phyloP scores from a whole-genome alignment of 2,329 filamentous ascomycete species.

The Hansfordia pulvinata region DNA sequence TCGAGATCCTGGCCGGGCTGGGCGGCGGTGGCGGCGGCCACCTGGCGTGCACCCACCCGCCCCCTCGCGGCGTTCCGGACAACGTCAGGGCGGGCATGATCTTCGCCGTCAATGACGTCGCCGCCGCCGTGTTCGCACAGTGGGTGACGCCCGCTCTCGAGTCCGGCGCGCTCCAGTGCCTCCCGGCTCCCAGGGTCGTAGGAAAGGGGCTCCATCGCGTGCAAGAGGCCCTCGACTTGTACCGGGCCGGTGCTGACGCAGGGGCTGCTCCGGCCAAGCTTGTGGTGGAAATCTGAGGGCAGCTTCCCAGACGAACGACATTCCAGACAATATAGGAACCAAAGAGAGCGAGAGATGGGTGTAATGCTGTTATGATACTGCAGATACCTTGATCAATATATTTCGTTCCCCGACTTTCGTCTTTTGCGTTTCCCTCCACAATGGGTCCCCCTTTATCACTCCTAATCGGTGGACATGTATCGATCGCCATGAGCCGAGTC shows the following conservation, averaged over 20 bases:
- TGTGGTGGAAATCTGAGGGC: conserved; percentile 11
- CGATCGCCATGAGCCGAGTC: no score
- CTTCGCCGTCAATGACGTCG: conserved; percentile 14
- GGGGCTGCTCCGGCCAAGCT: conserved; percentile 14
- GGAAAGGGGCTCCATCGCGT: conserved; percentile 12
- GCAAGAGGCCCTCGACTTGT: conserved; percentile 9
- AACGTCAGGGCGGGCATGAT: conserved; percentile 19
- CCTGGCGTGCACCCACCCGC: conserved; percentile 20
- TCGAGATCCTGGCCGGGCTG: conserved; percentile 10
- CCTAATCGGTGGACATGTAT: no score
- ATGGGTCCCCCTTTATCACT: no score
- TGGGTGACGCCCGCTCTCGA: conserved; percentile 11
- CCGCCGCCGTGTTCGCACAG: conserved; percentile 10
- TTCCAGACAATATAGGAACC: no score
- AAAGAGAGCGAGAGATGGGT: no score
- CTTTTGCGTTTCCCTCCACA: no score
- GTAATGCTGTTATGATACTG: no score
- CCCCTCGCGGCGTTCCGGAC: conserved; percentile 11
- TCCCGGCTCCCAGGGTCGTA: conserved; percentile 9
- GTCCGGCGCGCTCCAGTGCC: conserved; percentile 7
- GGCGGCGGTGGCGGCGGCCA: conserved; percentile 20
- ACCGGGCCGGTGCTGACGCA: conserved; percentile 10
- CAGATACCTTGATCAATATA: no score
- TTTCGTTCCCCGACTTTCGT: no score
- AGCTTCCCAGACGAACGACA: no score